Percentiles rank a stretch among this genome's conserved stretches.
Conservation (phyloP, 306 rosid genomes). For the Morella rubra region DNA sequence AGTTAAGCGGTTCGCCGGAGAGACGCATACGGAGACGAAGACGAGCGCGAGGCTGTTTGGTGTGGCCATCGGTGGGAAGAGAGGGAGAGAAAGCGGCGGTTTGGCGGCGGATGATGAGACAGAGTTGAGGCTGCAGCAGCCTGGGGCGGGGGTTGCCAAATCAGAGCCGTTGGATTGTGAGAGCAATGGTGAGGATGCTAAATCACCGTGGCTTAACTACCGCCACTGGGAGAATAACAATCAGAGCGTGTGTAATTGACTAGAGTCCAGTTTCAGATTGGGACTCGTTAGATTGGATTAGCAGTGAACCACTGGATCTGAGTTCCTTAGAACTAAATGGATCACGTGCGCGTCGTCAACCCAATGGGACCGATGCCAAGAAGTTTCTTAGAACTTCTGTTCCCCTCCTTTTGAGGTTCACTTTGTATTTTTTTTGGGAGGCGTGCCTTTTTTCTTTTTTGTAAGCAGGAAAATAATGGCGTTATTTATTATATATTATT, state of each 20-base stretch:
- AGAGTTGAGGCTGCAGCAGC: constrained; percentile 43
- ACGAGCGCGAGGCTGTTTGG: constrained; percentile 62
- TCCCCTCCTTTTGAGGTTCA: constrained; percentile 6
- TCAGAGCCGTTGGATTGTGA: constrained; percentile 56
- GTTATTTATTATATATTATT: no score
- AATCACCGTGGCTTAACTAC: constrained; percentile 55
- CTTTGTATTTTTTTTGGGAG: background rate
- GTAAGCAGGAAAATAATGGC: background rate
- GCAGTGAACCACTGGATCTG: constrained; percentile 32
- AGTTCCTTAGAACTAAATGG: constrained; percentile 30
- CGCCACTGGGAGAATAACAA: constrained; percentile 35
- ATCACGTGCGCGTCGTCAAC: constrained; percentile 52
- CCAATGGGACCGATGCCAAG: constrained; percentile 50
- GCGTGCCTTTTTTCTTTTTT: background rate
- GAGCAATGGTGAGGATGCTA: constrained; percentile 30
- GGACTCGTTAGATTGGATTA: constrained; percentile 16
- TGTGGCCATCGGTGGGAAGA: constrained; percentile 61
- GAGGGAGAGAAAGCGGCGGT: constrained; percentile 47
- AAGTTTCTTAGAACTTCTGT: constrained; percentile 48
- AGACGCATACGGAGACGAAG: constrained; percentile 17
- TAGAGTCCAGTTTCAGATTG: background rate
- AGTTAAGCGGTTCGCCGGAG: constrained; percentile 27
- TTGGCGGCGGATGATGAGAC: constrained; percentile 42
- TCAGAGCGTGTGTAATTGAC: constrained; percentile 58
- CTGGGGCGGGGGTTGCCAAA: constrained; percentile 37